Evolutionary conservation across 1,284 basidiomycete species (phyloP), one percentile per base, ranked within the genome.

Genomic region (Boletellus deceptivus): DNA sequence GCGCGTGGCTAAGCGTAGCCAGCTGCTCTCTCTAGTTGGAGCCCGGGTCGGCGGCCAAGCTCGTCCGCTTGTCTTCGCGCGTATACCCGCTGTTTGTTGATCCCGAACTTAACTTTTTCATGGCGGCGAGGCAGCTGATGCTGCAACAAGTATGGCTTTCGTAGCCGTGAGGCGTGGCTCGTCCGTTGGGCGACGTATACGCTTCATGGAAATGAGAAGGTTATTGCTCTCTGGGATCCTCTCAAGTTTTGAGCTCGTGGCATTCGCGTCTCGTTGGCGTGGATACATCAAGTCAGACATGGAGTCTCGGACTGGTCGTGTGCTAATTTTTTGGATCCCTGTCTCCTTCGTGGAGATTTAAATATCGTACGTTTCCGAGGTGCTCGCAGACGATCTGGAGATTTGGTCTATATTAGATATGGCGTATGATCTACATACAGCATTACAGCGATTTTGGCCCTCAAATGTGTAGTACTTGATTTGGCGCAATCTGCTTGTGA

Each of bases 261-360:
- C 59, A 40, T 61, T 44, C 46, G 52, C 50, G 46, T 38, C 37
- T 18, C 13, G 20, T 13, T 54, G 31, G 55, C 20, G 58, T 54
- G 64, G 42, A 66, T 68, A 65, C 7, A 25, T 65, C 65, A 64
- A 66, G 68, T 68, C 64, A 59, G 64, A 64, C 63, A 65, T 3
- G 24, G 24, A 63, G 51, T 66, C 60, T 68, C 39, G 65, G 54
- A 29, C 65, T 66, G 67, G 62, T 67, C 49, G 52, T 58, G 37
- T 43, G 20, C 18, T 50, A 45, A 18, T 20, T 62, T 64, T 59
- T 66, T 60, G 49, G 49, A 38, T 20, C 1, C 39, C 17, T 44
- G n/a, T 46, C 50, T 60, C 58, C 50, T 57, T 64, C 20, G 64
- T 50, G 54, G 64, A 55, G 59, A 33, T 11, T 37, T 37, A 18